phyloP scores from a whole-genome alignment of 148 eudicot species.

The Cornus controversa region DNA sequence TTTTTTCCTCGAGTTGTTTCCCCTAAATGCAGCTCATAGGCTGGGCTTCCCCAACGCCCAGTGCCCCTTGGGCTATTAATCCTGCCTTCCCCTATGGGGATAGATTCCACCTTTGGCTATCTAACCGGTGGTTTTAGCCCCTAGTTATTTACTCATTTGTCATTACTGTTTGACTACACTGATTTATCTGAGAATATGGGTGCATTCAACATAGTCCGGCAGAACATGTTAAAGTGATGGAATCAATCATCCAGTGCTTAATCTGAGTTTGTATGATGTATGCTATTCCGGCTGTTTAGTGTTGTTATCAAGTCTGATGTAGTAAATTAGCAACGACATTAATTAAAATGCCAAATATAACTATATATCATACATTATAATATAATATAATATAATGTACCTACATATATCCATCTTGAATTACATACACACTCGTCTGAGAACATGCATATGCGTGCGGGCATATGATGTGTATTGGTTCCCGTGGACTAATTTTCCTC shows the following conservation, averaged over 20 bases:
- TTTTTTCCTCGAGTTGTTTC: no score
- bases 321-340: background rate
- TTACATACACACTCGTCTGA: background rate
- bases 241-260: background rate
- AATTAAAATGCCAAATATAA: background rate
- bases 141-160: no score
- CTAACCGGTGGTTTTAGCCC: no score
- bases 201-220: background rate
- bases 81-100: no score
- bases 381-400: background rate
- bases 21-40: no score
- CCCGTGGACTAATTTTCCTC: slow-evolving; percentile 1
- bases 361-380: background rate
- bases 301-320: background rate
- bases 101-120: no score
- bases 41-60: no score
- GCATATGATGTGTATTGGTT: background rate
- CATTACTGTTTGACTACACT: no score
- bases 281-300: no score
- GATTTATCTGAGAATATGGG: background rate
- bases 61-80: no score
- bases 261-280: background rate
- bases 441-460: background rate
- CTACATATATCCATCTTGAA: background rate
- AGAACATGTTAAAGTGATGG: background rate